Conservation (phyloP, 1,284 basidiomycete genomes). For the Flammula alnicola region DNA sequence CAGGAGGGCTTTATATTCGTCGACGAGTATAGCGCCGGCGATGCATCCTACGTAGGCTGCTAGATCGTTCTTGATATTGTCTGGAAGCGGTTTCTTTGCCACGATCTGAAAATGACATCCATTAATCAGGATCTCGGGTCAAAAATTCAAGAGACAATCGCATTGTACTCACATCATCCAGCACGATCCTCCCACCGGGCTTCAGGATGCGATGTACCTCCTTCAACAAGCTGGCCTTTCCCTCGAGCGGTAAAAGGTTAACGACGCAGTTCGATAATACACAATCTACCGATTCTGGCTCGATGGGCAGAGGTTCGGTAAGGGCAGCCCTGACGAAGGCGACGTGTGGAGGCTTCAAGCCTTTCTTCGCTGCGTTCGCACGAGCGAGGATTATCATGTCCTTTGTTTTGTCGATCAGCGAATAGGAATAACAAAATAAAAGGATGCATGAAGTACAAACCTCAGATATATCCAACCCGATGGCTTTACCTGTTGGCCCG, state of each 20-base stretch:
- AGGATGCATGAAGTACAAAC: conserved; percentile 25
- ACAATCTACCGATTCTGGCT: conserved; percentile 51
- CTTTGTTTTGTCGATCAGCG: no score
- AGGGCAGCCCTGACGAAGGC: conserved; percentile 49
- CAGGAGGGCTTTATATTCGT: conserved; percentile 42
- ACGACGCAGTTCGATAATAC: conserved; percentile 61
- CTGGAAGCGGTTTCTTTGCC: conserved; percentile 46
- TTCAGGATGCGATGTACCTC: conserved; percentile 53
- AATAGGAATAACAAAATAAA: conserved; percentile 2
- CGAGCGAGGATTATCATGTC: conserved; percentile 55
- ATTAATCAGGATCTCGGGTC: neutral
- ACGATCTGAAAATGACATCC: conserved; percentile 41
- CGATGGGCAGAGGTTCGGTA: conserved; percentile 49
- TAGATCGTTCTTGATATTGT: conserved; percentile 44
- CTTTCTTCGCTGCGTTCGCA: conserved; percentile 44
- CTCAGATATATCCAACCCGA: conserved; percentile 55
- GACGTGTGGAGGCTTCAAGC: conserved; percentile 47
- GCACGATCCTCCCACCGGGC: conserved; percentile 51
- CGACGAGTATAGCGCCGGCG: conserved; percentile 43
- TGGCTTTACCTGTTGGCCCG: conserved; percentile 50
- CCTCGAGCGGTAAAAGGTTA: conserved; percentile 47
- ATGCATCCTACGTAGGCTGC: conserved; percentile 48
- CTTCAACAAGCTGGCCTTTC: conserved; percentile 44
- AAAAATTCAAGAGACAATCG: neutral
- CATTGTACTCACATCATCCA: conserved; percentile 43